Base-by-base conservation (phyloP, 495 filamentous ascomycete species). In the Tuber indicum region DNA sequence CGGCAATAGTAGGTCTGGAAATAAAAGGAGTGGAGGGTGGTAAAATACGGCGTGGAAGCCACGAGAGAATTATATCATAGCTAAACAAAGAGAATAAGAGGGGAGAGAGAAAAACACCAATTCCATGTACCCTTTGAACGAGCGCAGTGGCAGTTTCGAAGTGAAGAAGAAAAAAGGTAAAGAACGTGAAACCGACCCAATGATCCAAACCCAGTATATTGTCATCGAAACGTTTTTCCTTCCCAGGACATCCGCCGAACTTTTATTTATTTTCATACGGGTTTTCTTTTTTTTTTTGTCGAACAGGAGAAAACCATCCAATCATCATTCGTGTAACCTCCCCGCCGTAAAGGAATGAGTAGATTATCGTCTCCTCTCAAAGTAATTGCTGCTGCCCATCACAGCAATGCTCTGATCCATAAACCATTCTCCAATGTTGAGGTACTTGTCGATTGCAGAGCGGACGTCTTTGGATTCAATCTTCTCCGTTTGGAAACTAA, bases 401-500 rank as follows among this genome's bases (percentile, higher is more conserved):
- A 97, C 87, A 43, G 94, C 94, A 43, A 98, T 93, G 8, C 94
- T 96, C 86, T 95, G 92, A 83, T 99, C 96, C 94, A 99, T 95
- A 74, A 97, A 92, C 93, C 93, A 96, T 86, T 99, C 96, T 84
- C 96, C 96, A 69, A 98, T 90, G 73, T 93, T 93, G 76, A 99
- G 91, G 86, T 99, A 99, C 84, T 91, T 97, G 82, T 95, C 93
- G 80, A 99, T 89, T 92, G 94, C 98, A 81, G 91, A 91, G 84
- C 93, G 92, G 81, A 97, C 83, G 75, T 95, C 91, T 85, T 93
- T 92, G 84, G 90, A 94, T 66, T 97, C 93, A 77, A 98, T 88
- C 81, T 91, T 89, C 79, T 98, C 96, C 79, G 91, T 90, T 84
- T 93, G 91, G 84, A 99, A 87, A 87, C 96, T 99, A 86, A 71